Percentiles rank a stretch among this genome's conserved stretches.
These are phyloP conservation scores for Sporopachydermia quercuum DNA, from an alignment of 805 yeast genomes.

Conservation along the genomic window DNA sequence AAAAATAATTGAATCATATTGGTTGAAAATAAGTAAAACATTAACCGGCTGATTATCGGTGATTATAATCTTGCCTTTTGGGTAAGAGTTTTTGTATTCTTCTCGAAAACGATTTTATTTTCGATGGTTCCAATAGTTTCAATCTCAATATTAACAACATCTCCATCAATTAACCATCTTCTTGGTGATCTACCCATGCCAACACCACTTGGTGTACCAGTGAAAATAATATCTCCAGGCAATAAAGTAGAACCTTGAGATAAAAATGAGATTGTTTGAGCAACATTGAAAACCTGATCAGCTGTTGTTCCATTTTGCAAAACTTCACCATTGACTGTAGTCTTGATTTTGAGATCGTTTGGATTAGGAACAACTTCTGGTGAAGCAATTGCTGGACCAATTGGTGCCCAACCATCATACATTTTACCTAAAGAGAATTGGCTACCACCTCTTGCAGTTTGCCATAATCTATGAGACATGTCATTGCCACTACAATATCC, in stretches of 20 bases:
- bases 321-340: constrained; percentile 31
- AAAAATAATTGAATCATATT: too few species aligned
- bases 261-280: constrained; percentile 28
- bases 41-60: too few species aligned
- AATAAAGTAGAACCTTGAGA: constrained; percentile 35
- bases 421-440: constrained; percentile 38
- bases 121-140: constrained; percentile 28
- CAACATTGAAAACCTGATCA: constrained; percentile 34
- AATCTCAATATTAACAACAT: constrained; percentile 26
- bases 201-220: constrained; percentile 45
- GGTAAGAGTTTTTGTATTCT: constrained; percentile 24
- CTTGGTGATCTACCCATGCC: constrained; percentile 31
- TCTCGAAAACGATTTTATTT: constrained; percentile 24
- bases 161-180: constrained; percentile 29
- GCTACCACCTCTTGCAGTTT: constrained; percentile 34
- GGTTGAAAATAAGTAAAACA: too few species aligned
- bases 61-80: constrained; percentile 3
- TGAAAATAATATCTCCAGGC: constrained; percentile 40
- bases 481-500: constrained; percentile 44
- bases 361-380: constrained; percentile 19
- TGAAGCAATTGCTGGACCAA: constrained; percentile 39
- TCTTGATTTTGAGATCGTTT: constrained; percentile 21
- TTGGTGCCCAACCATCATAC: constrained; percentile 43
- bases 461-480: constrained; percentile 45
- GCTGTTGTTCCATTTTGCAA: constrained; percentile 30